Evolutionary conservation across 129 eudicot genomes (phyloP).

Genomic region (Deinandra increscens): DNA sequence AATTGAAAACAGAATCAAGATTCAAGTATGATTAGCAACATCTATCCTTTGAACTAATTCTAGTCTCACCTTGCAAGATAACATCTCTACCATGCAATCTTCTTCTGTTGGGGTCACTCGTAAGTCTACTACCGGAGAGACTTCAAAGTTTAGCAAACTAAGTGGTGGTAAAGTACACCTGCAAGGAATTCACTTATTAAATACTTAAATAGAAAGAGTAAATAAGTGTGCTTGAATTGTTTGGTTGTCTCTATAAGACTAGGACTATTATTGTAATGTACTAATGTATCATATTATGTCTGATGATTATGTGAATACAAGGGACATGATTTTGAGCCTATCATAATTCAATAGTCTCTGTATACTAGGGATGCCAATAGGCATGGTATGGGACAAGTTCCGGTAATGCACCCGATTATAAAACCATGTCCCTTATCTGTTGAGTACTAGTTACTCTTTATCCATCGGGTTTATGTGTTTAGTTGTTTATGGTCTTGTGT

Average conservation of each 20-base stretch:
- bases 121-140: constrained; percentile 76
- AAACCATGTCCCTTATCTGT: neutral
- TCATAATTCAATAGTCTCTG: no score
- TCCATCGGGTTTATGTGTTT: no score
- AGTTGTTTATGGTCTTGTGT: no score
- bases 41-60: neutral
- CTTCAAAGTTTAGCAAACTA: constrained; percentile 69
- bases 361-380: neutral
- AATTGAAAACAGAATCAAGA: neutral
- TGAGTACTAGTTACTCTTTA: neutral
- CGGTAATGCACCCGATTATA: neutral
- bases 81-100: constrained; percentile 78
- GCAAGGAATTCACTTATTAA: constrained; percentile 22
- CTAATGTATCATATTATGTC: no score
- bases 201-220: neutral
- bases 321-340: no score
- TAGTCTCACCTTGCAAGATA: constrained; percentile 80
- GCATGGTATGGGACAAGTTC: neutral
- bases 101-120: constrained; percentile 69
- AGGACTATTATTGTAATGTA: no score
- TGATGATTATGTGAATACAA: no score
- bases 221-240: neutral
- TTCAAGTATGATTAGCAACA: constrained; percentile 11
- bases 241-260: no score
- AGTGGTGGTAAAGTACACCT: constrained; percentile 79